These are phyloP conservation scores for Rutstroemia sp. DNA, from an alignment of 2,329 filamentous ascomycete species.

Conservation along the genomic window DNA sequence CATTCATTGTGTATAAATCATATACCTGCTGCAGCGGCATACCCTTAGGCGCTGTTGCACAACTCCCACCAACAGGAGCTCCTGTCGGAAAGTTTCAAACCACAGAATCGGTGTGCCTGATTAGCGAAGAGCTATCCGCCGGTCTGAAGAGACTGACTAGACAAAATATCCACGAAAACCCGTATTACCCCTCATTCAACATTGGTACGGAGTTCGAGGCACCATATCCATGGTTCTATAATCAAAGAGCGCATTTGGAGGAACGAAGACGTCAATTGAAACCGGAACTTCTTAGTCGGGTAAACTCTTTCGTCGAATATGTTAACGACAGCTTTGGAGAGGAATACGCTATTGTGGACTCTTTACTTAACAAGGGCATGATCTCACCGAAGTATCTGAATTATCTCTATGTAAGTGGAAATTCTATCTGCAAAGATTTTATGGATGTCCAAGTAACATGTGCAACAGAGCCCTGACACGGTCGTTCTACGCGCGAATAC, in stretches of 20 bases:
- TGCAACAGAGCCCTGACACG: slow-evolving; percentile 3
- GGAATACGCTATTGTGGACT: slow-evolving; percentile 6
- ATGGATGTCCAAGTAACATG: not conserved
- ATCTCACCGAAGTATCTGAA: slow-evolving; percentile 1
- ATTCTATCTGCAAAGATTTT: not conserved
- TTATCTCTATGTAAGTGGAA: slow-evolving; percentile 3
- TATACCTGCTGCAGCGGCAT: slow-evolving; percentile 1
- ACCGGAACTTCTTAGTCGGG: slow-evolving; percentile 6
- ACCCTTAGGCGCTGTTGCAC: not conserved
- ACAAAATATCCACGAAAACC: slow-evolving; percentile 7
- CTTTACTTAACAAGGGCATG: slow-evolving; percentile 1
- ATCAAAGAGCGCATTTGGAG: slow-evolving; percentile 7
- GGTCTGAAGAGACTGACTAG: slow-evolving; percentile 8
- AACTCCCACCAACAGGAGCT: not conserved
- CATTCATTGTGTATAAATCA: slow-evolving; percentile 6
- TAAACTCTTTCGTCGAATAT: slow-evolving; percentile 9
- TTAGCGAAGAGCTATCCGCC: slow-evolving; percentile 4
- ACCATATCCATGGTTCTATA: slow-evolving; percentile 9
- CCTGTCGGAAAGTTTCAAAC: not conserved
- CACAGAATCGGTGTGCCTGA: slow-evolving; percentile 1
- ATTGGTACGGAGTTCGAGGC: slow-evolving; percentile 6
- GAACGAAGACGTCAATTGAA: slow-evolving; percentile 7
- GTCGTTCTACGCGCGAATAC: slow-evolving; percentile 1
- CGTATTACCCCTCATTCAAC: slow-evolving; percentile 7
- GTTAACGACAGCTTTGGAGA: slow-evolving; percentile 6